Evolutionary conservation across 768 basidiomycete species (phyloP), one percentile per base, ranked within the genome.

Genomic region (Russula abietina): DNA sequence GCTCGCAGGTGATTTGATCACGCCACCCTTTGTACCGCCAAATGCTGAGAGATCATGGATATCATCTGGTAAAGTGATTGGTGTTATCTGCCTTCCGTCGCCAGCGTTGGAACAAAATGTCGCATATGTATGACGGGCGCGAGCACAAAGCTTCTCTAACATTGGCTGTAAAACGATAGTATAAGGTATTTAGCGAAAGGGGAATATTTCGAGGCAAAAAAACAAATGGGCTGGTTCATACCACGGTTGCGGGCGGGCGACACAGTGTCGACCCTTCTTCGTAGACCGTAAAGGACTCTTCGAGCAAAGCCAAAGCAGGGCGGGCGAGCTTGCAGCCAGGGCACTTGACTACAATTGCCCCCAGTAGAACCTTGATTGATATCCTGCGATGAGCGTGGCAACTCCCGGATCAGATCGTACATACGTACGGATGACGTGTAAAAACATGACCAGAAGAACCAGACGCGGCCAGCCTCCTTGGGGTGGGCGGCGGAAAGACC

Each of bases 371-470:
- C 81, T 81, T 61, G 33, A 7, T n/a, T 7, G 8, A 17, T 1
- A 39, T 51, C 32, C 14, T 19, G n/a, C 50, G 5, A 55, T 53
- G 11, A 58, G 33, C 26, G 16, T 8, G 16, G 38, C 8, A 8
- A 8, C 7, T 22, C 24, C n/a, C 51, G 19, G 16, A 28, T 4
- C 24, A 38, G 26, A 36, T 51, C 43, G 11, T 57, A 6, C 45
- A 49, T 53, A 16, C 78, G 54, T 67, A 83, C 82, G 59, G 80
- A 80, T 19, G 82, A 73, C 3, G 80, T 79, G 62, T 80, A 82
- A 50, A 79, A 69, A 1, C 73, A 73, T 0, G 80, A 78, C 82
- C 82, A 83, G 69, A 82, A 81, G 66, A 76, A 80, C 80, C 81
- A 82, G 10, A 73, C 69, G 43, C 71, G 67, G 28, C 74, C 68